phyloP scores from a whole-genome alignment of 2,329 filamentous ascomycete species.

The Xylaria multiplex region DNA sequence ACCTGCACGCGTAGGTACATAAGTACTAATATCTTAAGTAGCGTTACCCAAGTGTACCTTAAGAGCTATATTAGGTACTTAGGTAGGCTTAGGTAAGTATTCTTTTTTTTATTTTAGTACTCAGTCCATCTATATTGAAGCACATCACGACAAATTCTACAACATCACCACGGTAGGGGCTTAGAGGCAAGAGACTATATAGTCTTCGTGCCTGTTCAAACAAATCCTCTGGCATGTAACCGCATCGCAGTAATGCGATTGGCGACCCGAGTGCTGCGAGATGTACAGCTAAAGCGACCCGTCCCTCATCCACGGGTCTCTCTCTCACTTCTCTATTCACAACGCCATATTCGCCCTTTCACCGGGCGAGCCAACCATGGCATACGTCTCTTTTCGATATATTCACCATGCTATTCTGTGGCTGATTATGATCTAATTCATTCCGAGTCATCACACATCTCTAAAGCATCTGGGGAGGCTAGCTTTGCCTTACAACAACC shows the following conservation, averaged over 20 bases:
- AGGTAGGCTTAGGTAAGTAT: not conserved
- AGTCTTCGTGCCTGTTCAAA: conserved; percentile 1
- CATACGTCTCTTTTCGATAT: conserved; percentile 35
- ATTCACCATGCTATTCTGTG: conserved; percentile 24
- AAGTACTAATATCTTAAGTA: too few species aligned
- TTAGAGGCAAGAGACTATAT: conserved; percentile 1
- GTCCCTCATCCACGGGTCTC: conserved; percentile 36
- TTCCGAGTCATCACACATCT: conserved; percentile 29
- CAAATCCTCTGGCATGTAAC: conserved; percentile 41
- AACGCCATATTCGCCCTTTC: not conserved
- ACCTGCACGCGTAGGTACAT: too few species aligned
- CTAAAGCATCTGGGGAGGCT: not conserved
- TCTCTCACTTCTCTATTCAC: conserved; percentile 30
- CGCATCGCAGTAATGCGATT: conserved; percentile 50
- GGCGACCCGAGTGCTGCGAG: conserved; percentile 45
- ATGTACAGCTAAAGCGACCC: conserved; percentile 47
- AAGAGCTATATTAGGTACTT: too few species aligned
- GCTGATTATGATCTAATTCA: conserved; percentile 35
- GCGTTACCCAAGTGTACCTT: too few species aligned
- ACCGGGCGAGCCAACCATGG: conserved; percentile 15
- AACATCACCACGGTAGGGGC: not conserved
- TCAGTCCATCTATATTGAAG: conserved; percentile 14
- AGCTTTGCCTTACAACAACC: conserved; percentile 20
- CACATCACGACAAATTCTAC: conserved; percentile 9
- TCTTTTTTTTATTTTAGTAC: not conserved